Conservation (phyloP, 192 early-diverging fungal species). For the Podila clonocystis region DNA sequence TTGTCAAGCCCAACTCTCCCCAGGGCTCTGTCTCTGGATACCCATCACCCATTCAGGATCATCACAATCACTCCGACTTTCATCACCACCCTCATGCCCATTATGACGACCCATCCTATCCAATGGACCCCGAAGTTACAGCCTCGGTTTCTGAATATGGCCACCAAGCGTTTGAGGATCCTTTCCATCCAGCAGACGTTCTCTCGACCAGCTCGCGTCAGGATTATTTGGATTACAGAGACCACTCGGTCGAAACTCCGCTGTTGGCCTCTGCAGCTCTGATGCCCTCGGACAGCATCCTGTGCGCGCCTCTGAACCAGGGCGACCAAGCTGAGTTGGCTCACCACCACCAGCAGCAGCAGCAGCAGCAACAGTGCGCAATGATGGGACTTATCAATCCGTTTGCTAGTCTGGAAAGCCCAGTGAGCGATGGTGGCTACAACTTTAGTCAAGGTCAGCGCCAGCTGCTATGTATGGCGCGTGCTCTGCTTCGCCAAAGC, state of each 20-base stretch:
- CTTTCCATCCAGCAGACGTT: slow-evolving; percentile 13
- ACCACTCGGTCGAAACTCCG: slow-evolving; percentile 4
- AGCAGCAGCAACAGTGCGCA: background rate
- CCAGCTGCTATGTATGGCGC: slow-evolving; percentile 81
- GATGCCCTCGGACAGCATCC: slow-evolving; percentile 6
- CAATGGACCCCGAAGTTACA: slow-evolving; percentile 23
- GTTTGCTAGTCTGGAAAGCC: slow-evolving; percentile 71
- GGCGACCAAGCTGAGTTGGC: background rate
- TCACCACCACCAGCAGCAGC: background rate
- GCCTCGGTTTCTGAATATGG: slow-evolving; percentile 13
- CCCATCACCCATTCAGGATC: slow-evolving; percentile 5
- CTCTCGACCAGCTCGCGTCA: background rate
- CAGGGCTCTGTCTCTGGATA: slow-evolving; percentile 9
- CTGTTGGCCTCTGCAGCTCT: slow-evolving; percentile 3
- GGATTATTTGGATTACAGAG: slow-evolving; percentile 5
- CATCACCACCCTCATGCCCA: slow-evolving; percentile 3
- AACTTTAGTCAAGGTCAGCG: slow-evolving; percentile 86
- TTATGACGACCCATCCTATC: background rate
- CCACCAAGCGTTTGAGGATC: slow-evolving; percentile 10
- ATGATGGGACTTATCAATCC: slow-evolving; percentile 22
- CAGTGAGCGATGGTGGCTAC: slow-evolving; percentile 85
- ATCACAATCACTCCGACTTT: slow-evolving; percentile 16
- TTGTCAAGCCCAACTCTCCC: slow-evolving; percentile 53
- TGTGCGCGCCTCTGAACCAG: slow-evolving; percentile 34
- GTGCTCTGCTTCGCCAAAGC: slow-evolving; percentile 76